Evolutionary conservation across 2,329 filamentous ascomycete species (phyloP).

Genomic region (Aureobasidium sp.): DNA sequence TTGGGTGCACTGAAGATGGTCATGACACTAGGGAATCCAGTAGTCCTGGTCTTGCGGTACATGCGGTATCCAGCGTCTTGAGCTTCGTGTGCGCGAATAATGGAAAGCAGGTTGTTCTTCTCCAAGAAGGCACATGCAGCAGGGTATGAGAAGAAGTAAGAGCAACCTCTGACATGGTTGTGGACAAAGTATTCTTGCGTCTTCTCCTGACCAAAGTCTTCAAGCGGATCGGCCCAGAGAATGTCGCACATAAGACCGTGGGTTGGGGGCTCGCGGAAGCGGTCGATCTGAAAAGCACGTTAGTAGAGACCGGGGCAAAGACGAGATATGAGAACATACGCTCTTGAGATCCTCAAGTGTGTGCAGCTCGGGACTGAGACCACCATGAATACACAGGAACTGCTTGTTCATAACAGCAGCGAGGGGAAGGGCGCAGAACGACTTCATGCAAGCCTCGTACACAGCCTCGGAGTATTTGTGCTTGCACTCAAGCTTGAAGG

Average conservation of each 20-base stretch:
- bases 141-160: constrained; percentile 98
- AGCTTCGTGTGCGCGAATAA: constrained; percentile 96
- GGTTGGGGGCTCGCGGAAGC: constrained; percentile 93
- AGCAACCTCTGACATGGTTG: constrained; percentile 97
- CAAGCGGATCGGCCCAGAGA: constrained; percentile 94
- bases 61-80: constrained; percentile 98
- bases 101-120: constrained; percentile 95
- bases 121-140: constrained; percentile 95
- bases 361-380: constrained; percentile 89
- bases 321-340: constrained; percentile 43
- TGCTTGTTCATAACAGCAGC: constrained; percentile 99
- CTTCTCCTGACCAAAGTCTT: constrained; percentile 98
- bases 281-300: constrained; percentile 62
- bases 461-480: constrained; percentile 97
- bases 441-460: constrained; percentile 97
- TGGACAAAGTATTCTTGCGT: constrained; percentile 95
- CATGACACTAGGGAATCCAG: constrained; percentile 98
- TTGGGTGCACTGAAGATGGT: constrained; percentile 99
- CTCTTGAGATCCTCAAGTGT: constrained; percentile 89
- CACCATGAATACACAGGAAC: constrained; percentile 96
- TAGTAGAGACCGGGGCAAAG: background rate
- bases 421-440: constrained; percentile 87
- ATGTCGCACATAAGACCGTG: constrained; percentile 99
- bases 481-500: constrained; percentile 99
- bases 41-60: constrained; percentile 97